Evolutionary conservation across 2,329 filamentous ascomycete species (phyloP), one percentile per base, ranked within the genome.

Genomic region (Aspergillus calidoustus): DNA sequence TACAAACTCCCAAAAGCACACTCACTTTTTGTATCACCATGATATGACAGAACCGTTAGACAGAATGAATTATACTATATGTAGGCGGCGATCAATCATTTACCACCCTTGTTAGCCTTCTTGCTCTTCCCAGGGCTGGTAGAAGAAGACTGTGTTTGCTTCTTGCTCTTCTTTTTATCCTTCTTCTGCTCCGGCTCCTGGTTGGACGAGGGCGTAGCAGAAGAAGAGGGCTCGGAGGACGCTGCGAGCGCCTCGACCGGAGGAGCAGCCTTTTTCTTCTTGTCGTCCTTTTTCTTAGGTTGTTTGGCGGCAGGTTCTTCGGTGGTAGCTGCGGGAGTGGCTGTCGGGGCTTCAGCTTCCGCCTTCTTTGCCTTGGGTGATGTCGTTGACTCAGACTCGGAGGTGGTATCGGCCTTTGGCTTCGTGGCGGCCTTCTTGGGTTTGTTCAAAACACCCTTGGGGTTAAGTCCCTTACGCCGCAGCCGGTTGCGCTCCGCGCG

Each of bases 381-480:
- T 13, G 50, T 58, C 41, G 43, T 50, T 2, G 58, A 57, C 55
- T 68, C 61, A 3, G 65, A 53, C 59, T 68, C 68, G 15, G 63
- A 64, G 11, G 62, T 52, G 30, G 62, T 52, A 28, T 69, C 62
- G 2, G 62, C 63, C 66, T 73, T 73, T 54, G 49, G 55, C 58
- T 55, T 55, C 11, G 43, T 25, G 4, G n/a, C n/a, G 19, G 23
- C n/a, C 44, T 71, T 74, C 65, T 75, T 73, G 30, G 75, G 71
- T 63, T 76, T 77, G 57, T 75, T 75, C 59, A 77, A 77, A 28
- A 84, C 78, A 38, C 84, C 87, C 72, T 85, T 87, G 1, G 91
- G 91, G 75, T 93, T 87, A 57, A 93, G 77, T 63, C 91, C 91
- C 73, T 90, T 89, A 71, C 87, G 86, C 69, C 90, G 87, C 83